Evolutionary conservation across 495 filamentous ascomycete species (phyloP).

Genomic region (Articulospora tetracladia): DNA sequence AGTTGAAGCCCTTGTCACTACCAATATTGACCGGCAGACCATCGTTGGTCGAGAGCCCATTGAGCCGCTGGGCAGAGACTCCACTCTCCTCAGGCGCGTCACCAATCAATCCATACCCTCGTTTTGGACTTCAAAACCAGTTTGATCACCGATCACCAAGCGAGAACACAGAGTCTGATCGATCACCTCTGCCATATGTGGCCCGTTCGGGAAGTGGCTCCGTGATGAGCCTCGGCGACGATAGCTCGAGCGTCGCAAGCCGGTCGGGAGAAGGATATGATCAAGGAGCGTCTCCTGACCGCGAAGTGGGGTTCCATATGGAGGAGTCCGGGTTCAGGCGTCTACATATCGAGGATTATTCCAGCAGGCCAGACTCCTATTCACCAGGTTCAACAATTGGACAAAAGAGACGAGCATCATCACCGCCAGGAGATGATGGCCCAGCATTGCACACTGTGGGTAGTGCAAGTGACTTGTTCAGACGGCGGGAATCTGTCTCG

Average conservation of each 20-base stretch:
- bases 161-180: constrained; percentile 41
- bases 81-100: constrained; percentile 44
- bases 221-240: constrained; percentile 22
- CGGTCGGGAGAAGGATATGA: constrained; percentile 47
- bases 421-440: constrained; percentile 69
- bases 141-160: constrained; percentile 47
- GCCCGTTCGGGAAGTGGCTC: constrained; percentile 32
- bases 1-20: constrained; percentile 40
- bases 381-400: constrained; percentile 44
- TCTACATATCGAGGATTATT: constrained; percentile 57
- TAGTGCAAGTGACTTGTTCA: constrained; percentile 61
- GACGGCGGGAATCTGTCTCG: constrained; percentile 59
- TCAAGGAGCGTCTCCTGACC: constrained; percentile 42
- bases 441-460: constrained; percentile 48
- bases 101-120: constrained; percentile 35
- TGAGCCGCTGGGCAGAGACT: constrained; percentile 38
- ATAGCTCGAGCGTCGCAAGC: constrained; percentile 27
- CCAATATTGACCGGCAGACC: constrained; percentile 37
- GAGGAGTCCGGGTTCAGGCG: constrained; percentile 60
- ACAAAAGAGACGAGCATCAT: constrained; percentile 78
- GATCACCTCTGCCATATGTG: constrained; percentile 40
- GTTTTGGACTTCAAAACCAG: constrained; percentile 27
- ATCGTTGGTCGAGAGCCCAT: constrained; percentile 35
- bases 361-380: constrained; percentile 38
- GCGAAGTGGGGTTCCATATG: constrained; percentile 62